A percentile compares a stretch with the other conserved stretches of the same genome.
Evolutionary conservation across 2,329 filamentous ascomycete genomes (phyloP).

Genomic region (Corynespora cassiicola): DNA sequence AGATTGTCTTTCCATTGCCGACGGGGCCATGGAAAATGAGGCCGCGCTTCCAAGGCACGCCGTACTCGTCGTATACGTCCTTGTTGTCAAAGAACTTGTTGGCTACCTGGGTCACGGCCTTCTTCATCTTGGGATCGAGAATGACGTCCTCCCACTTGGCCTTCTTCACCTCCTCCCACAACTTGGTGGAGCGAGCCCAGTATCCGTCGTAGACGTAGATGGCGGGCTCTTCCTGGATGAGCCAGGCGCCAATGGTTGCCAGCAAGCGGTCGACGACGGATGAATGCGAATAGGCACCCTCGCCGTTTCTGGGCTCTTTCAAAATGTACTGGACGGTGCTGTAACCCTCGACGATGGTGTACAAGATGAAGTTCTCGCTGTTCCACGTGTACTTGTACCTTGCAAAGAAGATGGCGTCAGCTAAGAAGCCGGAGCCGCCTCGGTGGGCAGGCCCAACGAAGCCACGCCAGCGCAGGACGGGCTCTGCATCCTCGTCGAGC

Average conservation of each 20-base stretch:
- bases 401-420: conserved; percentile 47
- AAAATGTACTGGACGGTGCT: conserved; percentile 47
- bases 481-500: conserved; percentile 46
- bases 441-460: conserved; percentile 40
- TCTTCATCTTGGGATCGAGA: conserved; percentile 52
- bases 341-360: conserved; percentile 34
- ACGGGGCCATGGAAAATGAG: conserved; percentile 48
- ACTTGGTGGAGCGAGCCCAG: conserved; percentile 47
- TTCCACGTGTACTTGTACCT: conserved; percentile 49
- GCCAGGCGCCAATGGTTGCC: conserved; percentile 46
- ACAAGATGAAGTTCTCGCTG: conserved; percentile 49
- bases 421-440: conserved; percentile 39
- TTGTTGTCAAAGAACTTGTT: conserved; percentile 47
- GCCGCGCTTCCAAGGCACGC: conserved; percentile 58
- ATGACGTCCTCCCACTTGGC: conserved; percentile 56
- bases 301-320: conserved; percentile 41
- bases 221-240: conserved; percentile 40
- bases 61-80: conserved; percentile 51
- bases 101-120: conserved; percentile 47
- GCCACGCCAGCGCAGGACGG: conserved; percentile 45
- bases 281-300: conserved; percentile 43
- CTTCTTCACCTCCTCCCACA: conserved; percentile 50
- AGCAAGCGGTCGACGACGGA: conserved; percentile 46
- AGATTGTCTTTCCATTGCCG: conserved; percentile 52
- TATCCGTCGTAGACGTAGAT: conserved; percentile 54